Percentiles rank a stretch among this genome's conserved stretches.
Evolutionary conservation across 371 early-diverging fungal genomes (phyloP).

Genomic region (Cokeromyces recurvatus): DNA sequence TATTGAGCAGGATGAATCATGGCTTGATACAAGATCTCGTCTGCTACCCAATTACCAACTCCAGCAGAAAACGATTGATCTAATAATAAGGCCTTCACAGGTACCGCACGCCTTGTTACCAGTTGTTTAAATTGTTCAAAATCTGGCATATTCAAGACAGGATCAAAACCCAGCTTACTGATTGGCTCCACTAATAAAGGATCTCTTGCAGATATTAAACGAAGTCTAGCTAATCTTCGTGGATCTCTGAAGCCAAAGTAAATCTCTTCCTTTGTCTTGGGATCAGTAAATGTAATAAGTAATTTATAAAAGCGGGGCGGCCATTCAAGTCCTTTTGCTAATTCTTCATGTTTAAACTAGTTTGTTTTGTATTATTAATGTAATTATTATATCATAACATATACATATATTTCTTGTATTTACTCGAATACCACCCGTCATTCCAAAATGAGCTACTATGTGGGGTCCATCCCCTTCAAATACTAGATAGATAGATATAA

Average conservation of each 20-base stretch:
- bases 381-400: no score
- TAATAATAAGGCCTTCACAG: constrained; percentile 57
- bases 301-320: constrained; percentile 57
- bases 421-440: constrained; percentile 42
- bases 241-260: constrained; percentile 53
- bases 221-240: constrained; percentile 47
- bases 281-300: constrained; percentile 26
- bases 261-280: constrained; percentile 8
- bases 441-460: constrained; percentile 56
- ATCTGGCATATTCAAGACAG: constrained; percentile 39
- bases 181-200: constrained; percentile 42
- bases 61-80: constrained; percentile 64
- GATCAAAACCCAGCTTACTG: constrained; percentile 58
- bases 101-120: constrained; percentile 31
- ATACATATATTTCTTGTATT: no score
- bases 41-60: constrained; percentile 71
- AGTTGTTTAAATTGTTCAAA: constrained; percentile 28
- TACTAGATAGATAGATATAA: no score
- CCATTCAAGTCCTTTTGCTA: constrained; percentile 26
- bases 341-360: constrained; percentile 37
- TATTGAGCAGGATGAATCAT: constrained; percentile 57
- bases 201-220: constrained; percentile 37
- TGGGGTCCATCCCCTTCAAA: constrained; percentile 24
- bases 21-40: constrained; percentile 58
- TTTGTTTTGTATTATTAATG: background rate